A percentile compares a stretch with the other conserved stretches of the same genome.
phyloP scores from a whole-genome alignment of 208 protist genomes.

The Leishmania tarentolae region DNA sequence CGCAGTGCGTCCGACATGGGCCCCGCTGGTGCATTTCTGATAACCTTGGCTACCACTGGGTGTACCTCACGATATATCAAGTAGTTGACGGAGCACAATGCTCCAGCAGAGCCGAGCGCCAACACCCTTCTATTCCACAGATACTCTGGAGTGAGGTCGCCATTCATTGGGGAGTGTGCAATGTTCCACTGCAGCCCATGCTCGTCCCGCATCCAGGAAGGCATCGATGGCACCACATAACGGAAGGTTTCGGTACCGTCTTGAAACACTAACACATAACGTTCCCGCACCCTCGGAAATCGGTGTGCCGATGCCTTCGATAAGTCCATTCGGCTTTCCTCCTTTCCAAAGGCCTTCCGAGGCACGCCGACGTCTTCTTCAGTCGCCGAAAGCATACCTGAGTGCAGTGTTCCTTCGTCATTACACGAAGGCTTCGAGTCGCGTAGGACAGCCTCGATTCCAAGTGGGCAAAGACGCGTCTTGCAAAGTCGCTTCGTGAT shows the following conservation, averaged over 20 bases:
- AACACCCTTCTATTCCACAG: not conserved
- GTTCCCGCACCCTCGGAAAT: not conserved
- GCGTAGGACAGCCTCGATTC: slow-evolving; percentile 3
- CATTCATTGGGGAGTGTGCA: not conserved
- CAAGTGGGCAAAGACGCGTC: not conserved
- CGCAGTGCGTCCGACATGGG: slow-evolving; percentile 24
- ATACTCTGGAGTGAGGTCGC: not conserved
- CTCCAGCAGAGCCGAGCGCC: slow-evolving; percentile 13
- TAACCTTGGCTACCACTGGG: slow-evolving; percentile 17
- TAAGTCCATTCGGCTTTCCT: not conserved
- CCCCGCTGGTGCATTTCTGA: slow-evolving; percentile 3
- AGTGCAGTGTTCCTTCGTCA: not conserved
- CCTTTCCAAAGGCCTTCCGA: too few species aligned
- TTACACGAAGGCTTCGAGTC: not conserved
- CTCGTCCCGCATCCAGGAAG: slow-evolving; percentile 15
- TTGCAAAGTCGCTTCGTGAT: slow-evolving; percentile 2
- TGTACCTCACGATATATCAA: slow-evolving; percentile 6
- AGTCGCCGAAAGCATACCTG: too few species aligned
- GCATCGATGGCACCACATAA: not conserved
- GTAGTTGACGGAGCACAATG: not conserved
- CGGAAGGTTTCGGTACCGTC: not conserved
- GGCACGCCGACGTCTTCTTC: not conserved
- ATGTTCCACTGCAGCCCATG: slow-evolving; percentile 10
- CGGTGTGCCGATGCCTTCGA: not conserved
- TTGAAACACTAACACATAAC: not conserved